phyloP scores from a whole-genome alignment of 805 yeast genomes.

The Candida koratica region DNA sequence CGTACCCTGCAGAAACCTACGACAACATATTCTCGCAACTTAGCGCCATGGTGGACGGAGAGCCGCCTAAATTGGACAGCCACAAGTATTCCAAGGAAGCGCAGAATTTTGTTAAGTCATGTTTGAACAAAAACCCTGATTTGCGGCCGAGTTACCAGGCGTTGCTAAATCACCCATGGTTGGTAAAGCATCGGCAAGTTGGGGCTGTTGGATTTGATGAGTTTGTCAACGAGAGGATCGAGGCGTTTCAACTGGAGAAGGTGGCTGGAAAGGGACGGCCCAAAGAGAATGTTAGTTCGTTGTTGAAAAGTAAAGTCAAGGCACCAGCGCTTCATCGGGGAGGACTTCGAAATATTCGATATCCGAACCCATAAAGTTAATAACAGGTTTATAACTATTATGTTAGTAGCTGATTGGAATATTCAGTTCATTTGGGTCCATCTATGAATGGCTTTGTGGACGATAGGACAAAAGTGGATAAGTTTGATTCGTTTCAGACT shows the following conservation, averaged over 20 bases:
- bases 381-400: too few relatives aligned
- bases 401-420: too few relatives aligned
- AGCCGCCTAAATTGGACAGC: constrained; percentile 77
- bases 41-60: constrained; percentile 95
- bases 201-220: constrained; percentile 9
- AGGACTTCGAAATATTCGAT: constrained; percentile 22
- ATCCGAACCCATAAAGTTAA: too few relatives aligned
- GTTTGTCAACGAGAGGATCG: constrained; percentile 22
- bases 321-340: constrained; percentile 46
- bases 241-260: constrained; percentile 15
- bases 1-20: constrained; percentile 94
- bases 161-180: constrained; percentile 81
- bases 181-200: constrained; percentile 42
- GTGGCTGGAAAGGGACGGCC: constrained; percentile 16
- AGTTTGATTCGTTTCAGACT: too few relatives aligned
- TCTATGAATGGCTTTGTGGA: too few relatives aligned
- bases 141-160: constrained; percentile 77
- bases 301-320: constrained; percentile 36
- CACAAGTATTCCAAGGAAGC: constrained; percentile 69
- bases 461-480: too few relatives aligned
- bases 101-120: constrained; percentile 69
- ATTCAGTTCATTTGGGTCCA: too few relatives aligned
- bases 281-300: constrained; percentile 36
- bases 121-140: constrained; percentile 76
- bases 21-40: constrained; percentile 88